Base-by-base conservation (phyloP, 768 basidiomycete species). In the Collybia sordida region DNA sequence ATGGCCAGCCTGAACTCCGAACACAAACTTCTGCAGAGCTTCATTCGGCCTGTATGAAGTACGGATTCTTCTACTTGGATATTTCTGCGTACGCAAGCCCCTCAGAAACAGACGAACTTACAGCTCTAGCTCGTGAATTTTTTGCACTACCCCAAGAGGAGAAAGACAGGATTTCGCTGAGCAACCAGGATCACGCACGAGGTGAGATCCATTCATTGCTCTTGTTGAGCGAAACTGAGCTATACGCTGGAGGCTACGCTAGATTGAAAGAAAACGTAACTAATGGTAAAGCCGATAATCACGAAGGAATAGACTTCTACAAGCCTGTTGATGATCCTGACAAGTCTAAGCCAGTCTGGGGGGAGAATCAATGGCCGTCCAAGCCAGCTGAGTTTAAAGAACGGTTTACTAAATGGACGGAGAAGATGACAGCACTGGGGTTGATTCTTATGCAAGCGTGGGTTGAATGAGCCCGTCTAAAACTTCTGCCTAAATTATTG, bases 61-160 rank as follows among this genome's bases (percentile, higher is more conserved):
- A 82, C 48, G 93, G 93, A 0, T 96, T 96, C 77, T 94, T 96
- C 72, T 96, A 95, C 66, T 73, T 94, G 40, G 80, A 92, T 52
- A 72, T 93, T 39, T 79, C 82, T 2, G 68, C 75, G 3, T 88
- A 74, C 55, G 66, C 86, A 12, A 71, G 83, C 28, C 68, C 68
- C 0, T 60, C 71, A 0, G 86, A 92, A 57, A 77, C 85, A 8
- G 82, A 85, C 37, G 81, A 86, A 53, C 78, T 94, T 6, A 65
- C 80, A 0, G 68, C 68, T 6, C 72, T 92, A 2, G 92, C 83
- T 1, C 73, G 81, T 21, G 70, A 80, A 44, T 96, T 96, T 72
- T 95, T 95, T 58, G 57, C 64, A 15, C 66, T 84, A 14, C 83
- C 89, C 0, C 81, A 88, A 50, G 82, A 75, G n/a, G 86, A 87